Evolutionary conservation across 202 grass and related monocot species (phyloP).

Genomic region (Brachypodium distachyon): DNA sequence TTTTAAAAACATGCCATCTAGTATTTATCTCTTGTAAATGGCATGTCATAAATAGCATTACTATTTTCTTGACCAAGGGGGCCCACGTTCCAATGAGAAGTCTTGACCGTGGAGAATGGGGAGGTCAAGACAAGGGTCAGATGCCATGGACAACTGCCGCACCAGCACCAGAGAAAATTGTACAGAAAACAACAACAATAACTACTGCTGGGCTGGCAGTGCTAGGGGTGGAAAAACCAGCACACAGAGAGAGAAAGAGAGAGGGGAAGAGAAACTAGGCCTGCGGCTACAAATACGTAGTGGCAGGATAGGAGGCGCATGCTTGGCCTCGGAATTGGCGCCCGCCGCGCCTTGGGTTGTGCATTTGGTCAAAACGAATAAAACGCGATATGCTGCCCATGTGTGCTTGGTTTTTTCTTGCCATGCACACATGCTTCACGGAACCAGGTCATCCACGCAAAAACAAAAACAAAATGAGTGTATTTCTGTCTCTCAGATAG

Average conservation of each 20-base stretch:
- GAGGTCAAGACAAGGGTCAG: background rate
- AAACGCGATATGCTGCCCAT: background rate
- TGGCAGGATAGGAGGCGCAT: background rate
- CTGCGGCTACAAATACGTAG: background rate
- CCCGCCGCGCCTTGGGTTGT: background rate
- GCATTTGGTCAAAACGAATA: slow-evolving; percentile 10
- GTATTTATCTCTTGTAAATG: background rate
- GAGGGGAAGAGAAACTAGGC: background rate
- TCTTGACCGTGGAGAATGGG: background rate
- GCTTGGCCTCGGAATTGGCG: slow-evolving; percentile 21
- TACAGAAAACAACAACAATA: background rate
- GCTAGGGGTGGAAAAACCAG: background rate
- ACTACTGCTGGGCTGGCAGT: background rate
- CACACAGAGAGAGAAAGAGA: background rate
- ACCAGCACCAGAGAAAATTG: background rate
- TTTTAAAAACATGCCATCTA: background rate
- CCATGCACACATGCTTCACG: too few relatives aligned
- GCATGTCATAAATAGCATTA: too few relatives aligned
- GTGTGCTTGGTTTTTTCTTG: background rate
- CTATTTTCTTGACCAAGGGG: background rate
- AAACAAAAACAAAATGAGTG: too few relatives aligned
- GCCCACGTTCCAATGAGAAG: slow-evolving; percentile 16
- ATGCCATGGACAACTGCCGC: background rate
- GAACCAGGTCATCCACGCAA: too few relatives aligned
- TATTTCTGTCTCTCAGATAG: too few relatives aligned